A percentile compares a stretch with the other conserved stretches of the same genome.
Conservation (phyloP, 352 stramenopile genomes). For the Blastocystis sp. region DNA sequence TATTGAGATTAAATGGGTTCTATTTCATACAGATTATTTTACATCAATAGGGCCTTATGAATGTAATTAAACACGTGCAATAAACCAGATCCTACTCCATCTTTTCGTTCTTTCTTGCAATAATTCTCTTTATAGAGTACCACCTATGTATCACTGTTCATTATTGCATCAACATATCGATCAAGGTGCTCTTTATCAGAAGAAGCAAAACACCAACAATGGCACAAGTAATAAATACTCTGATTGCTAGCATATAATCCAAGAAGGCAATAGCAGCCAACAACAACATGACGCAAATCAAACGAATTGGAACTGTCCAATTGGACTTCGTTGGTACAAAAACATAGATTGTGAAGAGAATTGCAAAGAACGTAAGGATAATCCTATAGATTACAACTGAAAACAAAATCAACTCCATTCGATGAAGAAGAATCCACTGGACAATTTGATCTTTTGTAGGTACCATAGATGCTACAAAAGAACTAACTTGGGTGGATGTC, state of each 20-base stretch:
- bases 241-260: background rate
- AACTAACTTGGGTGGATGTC: background rate
- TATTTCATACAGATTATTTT: too few species aligned
- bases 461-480: background rate
- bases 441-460: background rate
- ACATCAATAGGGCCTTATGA: too few species aligned
- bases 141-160: too few species aligned
- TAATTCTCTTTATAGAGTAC: too few species aligned
- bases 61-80: too few species aligned
- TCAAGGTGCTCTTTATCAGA: background rate
- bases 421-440: background rate
- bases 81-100: too few species aligned
- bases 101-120: too few species aligned
- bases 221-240: background rate
- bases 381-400: background rate
- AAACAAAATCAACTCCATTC: slow-evolving; percentile 13
- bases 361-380: background rate
- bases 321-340: slow-evolving; percentile 13
- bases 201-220: background rate
- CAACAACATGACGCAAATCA: background rate
- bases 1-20: too few species aligned
- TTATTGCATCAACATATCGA: background rate
- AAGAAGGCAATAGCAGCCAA: slow-evolving; percentile 12
- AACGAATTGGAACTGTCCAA: background rate
- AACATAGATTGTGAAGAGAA: slow-evolving; percentile 20